Evolutionary conservation across 768 basidiomycete species (phyloP).

Genomic region (Fistulinella prunicolor): DNA sequence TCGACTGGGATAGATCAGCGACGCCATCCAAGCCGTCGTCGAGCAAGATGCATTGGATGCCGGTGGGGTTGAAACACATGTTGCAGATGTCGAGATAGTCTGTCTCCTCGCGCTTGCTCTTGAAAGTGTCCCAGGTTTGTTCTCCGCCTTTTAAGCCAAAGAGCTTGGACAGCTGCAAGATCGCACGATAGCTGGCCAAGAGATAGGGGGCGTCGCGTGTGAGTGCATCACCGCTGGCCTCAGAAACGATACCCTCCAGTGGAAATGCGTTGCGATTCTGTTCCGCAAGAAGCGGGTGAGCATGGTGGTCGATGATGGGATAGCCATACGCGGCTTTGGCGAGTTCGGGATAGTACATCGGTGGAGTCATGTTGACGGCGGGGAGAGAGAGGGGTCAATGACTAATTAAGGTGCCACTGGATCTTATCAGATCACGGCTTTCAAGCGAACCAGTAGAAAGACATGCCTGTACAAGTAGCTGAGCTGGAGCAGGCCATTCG

Average conservation of each 20-base stretch:
- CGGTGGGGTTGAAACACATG: constrained; percentile 48
- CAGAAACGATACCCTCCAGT: constrained; percentile 65
- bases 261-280: constrained; percentile 44
- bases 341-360: constrained; percentile 15
- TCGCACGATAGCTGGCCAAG: constrained; percentile 58
- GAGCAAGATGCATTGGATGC: constrained; percentile 67
- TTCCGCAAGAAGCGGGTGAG: constrained; percentile 62
- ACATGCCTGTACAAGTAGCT: constrained; percentile 58
- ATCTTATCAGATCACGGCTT: constrained; percentile 16
- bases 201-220: constrained; percentile 51
- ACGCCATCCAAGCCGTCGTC: constrained; percentile 67
- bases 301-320: constrained; percentile 77
- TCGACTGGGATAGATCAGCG: constrained; percentile 44
- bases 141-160: constrained; percentile 37
- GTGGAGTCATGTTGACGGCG: constrained; percentile 12
- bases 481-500: constrained; percentile 64
- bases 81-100: constrained; percentile 59
- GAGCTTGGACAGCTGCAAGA: constrained; percentile 50
- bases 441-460: background rate
- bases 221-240: constrained; percentile 55
- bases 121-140: constrained; percentile 59
- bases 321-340: constrained; percentile 24
- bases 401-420: background rate
- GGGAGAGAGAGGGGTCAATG: constrained; percentile 1
- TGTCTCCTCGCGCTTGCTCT: constrained; percentile 39